Evolutionary conservation across 371 early-diverging fungal genomes (phyloP), one percentile per base, ranked within the genome.

Genomic region (Mortierella sp.): DNA sequence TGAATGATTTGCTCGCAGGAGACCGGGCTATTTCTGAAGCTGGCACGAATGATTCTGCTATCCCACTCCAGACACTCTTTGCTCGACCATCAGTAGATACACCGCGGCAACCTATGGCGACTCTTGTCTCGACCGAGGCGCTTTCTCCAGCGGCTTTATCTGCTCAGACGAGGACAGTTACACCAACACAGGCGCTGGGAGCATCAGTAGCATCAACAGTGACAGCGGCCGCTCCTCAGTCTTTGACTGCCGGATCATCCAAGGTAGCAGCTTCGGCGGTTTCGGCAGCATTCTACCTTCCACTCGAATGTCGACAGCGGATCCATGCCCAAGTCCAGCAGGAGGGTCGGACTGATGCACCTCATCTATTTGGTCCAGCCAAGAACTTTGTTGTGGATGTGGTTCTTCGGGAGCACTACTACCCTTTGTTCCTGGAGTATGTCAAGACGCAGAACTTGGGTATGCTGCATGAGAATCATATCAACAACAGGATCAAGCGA

Each of bases 361-460:
- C 84, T 8, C 53, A 83, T 45, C 45, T 83, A 34, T 83, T 65
- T 73, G 84, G 84, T 9, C 84, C 79, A 9, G 84, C 84, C 41
- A 83, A 83, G 39, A 79, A 76, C 24, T 83, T 83, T 72, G 84
- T 83, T 11, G 40, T 73, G 58, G 84, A 79, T 34, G 79, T 83
- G 29, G 84, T 83, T 1, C 73, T 83, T 37, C 70, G 48, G 44
- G 84, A 83, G 24, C 76, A 83, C 22, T 83, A 79, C 40, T 83
- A 76, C 22, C 84, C 84, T 11, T 22, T 76, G 58, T 83, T 83
- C 45, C 37, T 83, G 22, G 64, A 76, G 43, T 71, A 79, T 52
- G 72, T 73, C 4, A 75, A 83, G 34, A 37, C 34, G 2, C 79
- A 83, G 16, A 83, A 83, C 44, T 41, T 83, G 53, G 84, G 84